Percentiles rank a stretch among this genome's conserved stretches.
These are phyloP conservation scores for Ormosia emarginata DNA, from an alignment of 306 rosid genomes.

Conservation along the genomic window DNA sequence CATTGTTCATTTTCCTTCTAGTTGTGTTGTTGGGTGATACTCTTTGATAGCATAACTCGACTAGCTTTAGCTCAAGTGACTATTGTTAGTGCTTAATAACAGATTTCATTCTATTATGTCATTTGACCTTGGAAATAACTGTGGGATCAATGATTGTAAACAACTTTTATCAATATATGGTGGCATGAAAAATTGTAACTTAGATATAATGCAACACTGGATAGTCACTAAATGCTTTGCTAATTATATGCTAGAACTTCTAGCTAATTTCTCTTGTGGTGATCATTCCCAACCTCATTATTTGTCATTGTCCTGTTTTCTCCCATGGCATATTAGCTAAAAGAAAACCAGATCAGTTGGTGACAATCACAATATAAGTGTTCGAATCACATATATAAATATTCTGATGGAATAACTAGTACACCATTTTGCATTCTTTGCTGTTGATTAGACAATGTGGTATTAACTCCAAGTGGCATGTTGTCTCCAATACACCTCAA, in stretches of 20 bases:
- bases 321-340: background rate
- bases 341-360: background rate
- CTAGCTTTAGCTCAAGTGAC: background rate
- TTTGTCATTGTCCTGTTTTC: background rate
- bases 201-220: background rate
- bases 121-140: background rate
- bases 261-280: background rate
- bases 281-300: background rate
- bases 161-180: background rate
- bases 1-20: slow-evolving; percentile 1
- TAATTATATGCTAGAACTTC: background rate
- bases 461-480: background rate
- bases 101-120: background rate
- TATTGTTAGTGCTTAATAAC: background rate
- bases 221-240: background rate
- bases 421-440: background rate
- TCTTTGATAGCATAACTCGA: background rate
- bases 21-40: background rate
- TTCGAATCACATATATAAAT: background rate
- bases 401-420: background rate
- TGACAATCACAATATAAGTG: background rate
- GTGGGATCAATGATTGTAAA: background rate
- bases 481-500: background rate
- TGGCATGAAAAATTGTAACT: background rate
- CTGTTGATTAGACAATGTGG: background rate